phyloP scores from a whole-genome alignment of 306 rosid genomes.

The Prunus mongolica region DNA sequence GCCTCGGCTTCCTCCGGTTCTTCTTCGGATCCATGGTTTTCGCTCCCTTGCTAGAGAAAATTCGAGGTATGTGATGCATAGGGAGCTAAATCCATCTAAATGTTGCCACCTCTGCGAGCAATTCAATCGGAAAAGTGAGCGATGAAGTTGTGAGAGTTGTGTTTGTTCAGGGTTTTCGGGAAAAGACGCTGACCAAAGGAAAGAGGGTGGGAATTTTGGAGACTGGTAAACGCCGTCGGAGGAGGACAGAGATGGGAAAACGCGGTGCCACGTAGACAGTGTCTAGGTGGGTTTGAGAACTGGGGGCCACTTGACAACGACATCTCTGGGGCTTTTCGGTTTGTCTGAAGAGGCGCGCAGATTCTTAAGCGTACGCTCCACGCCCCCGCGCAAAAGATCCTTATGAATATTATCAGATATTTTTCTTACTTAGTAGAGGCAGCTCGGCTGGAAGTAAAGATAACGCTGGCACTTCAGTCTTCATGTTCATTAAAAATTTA shows the following conservation, averaged over 20 bases:
- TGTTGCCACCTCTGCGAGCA: neutral
- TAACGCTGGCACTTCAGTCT: neutral
- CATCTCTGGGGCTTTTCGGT: neutral
- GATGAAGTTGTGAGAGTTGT: neutral
- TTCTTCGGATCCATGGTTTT: conserved; percentile 49
- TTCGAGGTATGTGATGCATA: conserved; percentile 60
- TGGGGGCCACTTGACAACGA: neutral
- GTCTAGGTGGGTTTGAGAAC: too few relatives aligned
- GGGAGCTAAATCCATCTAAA: conserved; percentile 53
- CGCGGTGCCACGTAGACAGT: conserved; percentile 69
- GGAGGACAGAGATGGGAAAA: conserved; percentile 18
- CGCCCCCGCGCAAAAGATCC: neutral
- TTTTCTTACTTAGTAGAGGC: neutral
- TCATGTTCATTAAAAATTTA: neutral
- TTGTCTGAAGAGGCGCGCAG: neutral
- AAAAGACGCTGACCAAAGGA: conserved; percentile 12
- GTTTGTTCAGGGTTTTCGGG: neutral
- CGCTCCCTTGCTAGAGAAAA: conserved; percentile 33
- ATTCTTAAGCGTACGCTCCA: neutral
- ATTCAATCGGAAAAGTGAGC: conserved; percentile 7
- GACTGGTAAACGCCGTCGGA: conserved; percentile 72
- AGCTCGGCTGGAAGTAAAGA: neutral
- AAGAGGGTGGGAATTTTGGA: conserved; percentile 12
- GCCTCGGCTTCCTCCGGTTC: conserved; percentile 47
- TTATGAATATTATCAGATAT: neutral